Conservation (phyloP, 805 yeast species). For the Helenozyma baotianmanensis region DNA sequence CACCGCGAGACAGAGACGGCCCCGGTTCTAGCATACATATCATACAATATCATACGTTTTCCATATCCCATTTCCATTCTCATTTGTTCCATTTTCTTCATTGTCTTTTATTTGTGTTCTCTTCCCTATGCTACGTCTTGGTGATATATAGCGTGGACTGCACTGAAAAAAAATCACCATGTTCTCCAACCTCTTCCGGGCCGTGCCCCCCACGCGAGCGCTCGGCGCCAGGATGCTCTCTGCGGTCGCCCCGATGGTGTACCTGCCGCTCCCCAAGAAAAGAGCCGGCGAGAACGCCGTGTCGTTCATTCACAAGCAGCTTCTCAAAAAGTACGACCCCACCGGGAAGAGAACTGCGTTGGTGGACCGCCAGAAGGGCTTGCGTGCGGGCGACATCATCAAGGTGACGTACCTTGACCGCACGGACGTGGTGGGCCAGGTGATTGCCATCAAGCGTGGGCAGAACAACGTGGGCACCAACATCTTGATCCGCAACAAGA, state of each 20-base stretch:
- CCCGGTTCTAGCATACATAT: constrained; percentile 27
- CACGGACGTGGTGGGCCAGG: constrained; percentile 71
- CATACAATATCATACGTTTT: background rate
- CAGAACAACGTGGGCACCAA: constrained; percentile 63
- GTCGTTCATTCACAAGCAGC: constrained; percentile 45
- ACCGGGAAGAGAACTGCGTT: constrained; percentile 60
- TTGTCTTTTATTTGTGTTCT: no score
- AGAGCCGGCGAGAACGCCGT: constrained; percentile 44
- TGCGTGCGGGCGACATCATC: constrained; percentile 80
- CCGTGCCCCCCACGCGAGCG: no score
- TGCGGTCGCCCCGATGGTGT: constrained; percentile 41
- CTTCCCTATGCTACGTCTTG: no score
- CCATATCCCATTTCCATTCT: no score
- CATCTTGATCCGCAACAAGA: constrained; percentile 75
- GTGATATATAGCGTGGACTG: no score
- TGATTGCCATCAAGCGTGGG: constrained; percentile 67
- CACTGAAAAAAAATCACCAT: no score
- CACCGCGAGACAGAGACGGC: constrained; percentile 69
- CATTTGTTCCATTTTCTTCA: no score
- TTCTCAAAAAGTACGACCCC: constrained; percentile 62
- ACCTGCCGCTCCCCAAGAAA: constrained; percentile 46
- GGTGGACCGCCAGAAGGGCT: constrained; percentile 42
- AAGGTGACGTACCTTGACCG: constrained; percentile 67
- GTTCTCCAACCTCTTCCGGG: no score
- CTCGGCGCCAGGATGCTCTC: no score